Evolutionary conservation across 2,329 filamentous ascomycete genomes (phyloP).

Genomic region (Allantophomopsis cytisporea): DNA sequence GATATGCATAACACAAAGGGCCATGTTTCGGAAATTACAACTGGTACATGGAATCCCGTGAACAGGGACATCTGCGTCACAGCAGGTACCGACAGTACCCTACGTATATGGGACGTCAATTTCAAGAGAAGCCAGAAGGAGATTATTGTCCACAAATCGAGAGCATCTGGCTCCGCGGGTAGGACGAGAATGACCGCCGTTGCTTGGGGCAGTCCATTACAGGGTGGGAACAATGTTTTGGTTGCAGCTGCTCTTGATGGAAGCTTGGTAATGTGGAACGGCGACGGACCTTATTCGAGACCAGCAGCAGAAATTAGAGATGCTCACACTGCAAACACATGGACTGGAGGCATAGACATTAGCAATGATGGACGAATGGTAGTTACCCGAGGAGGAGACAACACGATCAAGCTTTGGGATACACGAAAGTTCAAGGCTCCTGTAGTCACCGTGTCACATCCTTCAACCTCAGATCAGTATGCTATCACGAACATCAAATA

Average conservation of each 20-base stretch:
- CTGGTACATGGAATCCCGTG: conserved; percentile 81
- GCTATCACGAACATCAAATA: conserved; percentile 81
- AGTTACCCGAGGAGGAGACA: conserved; percentile 80
- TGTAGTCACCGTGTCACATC: conserved; percentile 64
- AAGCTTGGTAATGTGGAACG: conserved; percentile 81
- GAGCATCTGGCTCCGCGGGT: conserved; percentile 73
- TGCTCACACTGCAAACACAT: conserved; percentile 71
- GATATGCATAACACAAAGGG: conserved; percentile 98
- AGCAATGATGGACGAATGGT: conserved; percentile 84
- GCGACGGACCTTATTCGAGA: conserved; percentile 72
- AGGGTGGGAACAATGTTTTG: conserved; percentile 68
- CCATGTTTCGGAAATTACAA: conserved; percentile 83
- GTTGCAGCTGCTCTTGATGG: conserved; percentile 80
- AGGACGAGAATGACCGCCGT: conserved; percentile 90
- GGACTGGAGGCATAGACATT: conserved; percentile 86
- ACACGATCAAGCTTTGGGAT: conserved; percentile 93
- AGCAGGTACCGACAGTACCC: conserved; percentile 85
- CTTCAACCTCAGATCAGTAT: conserved; percentile 73
- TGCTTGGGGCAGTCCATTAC: conserved; percentile 64
- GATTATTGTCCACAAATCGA: conserved; percentile 91
- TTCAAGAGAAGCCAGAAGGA: conserved; percentile 82
- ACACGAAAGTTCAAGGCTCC: conserved; percentile 89
- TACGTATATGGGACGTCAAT: conserved; percentile 95
- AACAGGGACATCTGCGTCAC: conserved; percentile 79
- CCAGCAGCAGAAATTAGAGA: conserved; percentile 74